These are phyloP conservation scores for Talaromyces nanjingensis DNA, from an alignment of 495 filamentous ascomycete species.

Conservation along the genomic window DNA sequence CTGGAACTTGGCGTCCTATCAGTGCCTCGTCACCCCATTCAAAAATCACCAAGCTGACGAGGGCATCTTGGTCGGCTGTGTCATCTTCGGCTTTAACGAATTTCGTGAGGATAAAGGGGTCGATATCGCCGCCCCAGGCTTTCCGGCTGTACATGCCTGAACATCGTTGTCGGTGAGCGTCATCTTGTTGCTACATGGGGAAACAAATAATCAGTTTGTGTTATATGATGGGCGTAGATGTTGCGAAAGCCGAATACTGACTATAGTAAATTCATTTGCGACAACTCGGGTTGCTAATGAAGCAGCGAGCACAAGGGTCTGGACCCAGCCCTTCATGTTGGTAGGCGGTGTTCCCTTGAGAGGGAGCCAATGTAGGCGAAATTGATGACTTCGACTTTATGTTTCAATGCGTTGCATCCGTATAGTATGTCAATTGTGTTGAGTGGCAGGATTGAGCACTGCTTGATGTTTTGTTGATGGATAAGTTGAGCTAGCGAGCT, in stretches of 20 bases:
- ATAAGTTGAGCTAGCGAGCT: neutral
- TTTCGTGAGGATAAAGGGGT: slow-evolving; percentile 82
- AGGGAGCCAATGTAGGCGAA: neutral
- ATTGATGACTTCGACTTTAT: neutral
- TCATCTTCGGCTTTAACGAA: slow-evolving; percentile 57
- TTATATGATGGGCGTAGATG: neutral
- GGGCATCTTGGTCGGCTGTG: slow-evolving; percentile 46
- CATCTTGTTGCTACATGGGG: slow-evolving; percentile 55
- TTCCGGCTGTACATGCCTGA: slow-evolving; percentile 94
- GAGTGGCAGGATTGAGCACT: neutral
- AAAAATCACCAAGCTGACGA: slow-evolving; percentile 83
- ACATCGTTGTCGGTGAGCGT: slow-evolving; percentile 78
- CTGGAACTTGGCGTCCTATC: slow-evolving; percentile 51
- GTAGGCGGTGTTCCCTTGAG: slow-evolving; percentile 3
- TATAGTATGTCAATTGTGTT: neutral
- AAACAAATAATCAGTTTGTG: slow-evolving; percentile 9
- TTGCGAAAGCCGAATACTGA: slow-evolving; percentile 24
- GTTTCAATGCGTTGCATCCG: neutral
- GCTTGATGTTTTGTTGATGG: neutral
- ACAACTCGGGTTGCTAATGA: slow-evolving; percentile 46
- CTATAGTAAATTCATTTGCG: slow-evolving; percentile 57
- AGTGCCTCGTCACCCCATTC: slow-evolving; percentile 83
- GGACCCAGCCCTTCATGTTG: slow-evolving; percentile 50
- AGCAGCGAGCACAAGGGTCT: slow-evolving; percentile 42
- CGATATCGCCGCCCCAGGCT: slow-evolving; percentile 79